Evolutionary conservation across 495 filamentous ascomycete genomes (phyloP), one percentile per base, ranked within the genome.

Genomic region (Parmelia sp.): DNA sequence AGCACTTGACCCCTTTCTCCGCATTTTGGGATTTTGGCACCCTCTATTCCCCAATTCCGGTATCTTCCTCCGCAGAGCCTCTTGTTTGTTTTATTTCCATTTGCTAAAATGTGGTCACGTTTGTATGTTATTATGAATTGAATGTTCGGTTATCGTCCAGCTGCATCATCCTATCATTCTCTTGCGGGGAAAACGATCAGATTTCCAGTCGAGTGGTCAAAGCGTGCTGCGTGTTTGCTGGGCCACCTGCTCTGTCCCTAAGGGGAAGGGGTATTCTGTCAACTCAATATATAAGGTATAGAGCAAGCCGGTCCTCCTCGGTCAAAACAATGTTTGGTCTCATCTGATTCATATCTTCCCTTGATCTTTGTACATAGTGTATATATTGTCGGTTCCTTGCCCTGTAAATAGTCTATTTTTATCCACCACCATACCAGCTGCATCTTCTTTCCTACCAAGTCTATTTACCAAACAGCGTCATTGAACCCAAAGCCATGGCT

Each of bases 401-500:
- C 14, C 27, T 33, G 61, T 57, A 63, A 39, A 63, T 61, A n/a
- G n/a, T n/a, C n/a, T n/a, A 17, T 23, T 23, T 40, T 39, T 56
- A 49, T 56, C 57, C 36, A 33, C 25, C 56, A 56, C 40, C n/a
- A n/a, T 33, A 6, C 31, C 31, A 33, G 14, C 37, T 31, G 19
- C 58, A 45, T 44, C 14, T 59, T 44, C 37, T 31, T 33, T 10
- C 27, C 23, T 23, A 37, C n/a, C 40, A 17, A 21, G 53, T 57
- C 12, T 19, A 12, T 44, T 19, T 21, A 64, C 42, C 3, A 6
- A 33, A 29, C 17, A 37, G 33, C 49, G 27, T 58, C 19, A 7
- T 27, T 23, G 5, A n/a, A 5, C 37, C n/a, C 36, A 80, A 79
- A 72, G 71, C 77, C 47, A 42, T 55, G 29, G 58, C 51, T 29